phyloP scores from a whole-genome alignment of 1,139 yeast species.

The Debaryomycetaceae sp. region DNA sequence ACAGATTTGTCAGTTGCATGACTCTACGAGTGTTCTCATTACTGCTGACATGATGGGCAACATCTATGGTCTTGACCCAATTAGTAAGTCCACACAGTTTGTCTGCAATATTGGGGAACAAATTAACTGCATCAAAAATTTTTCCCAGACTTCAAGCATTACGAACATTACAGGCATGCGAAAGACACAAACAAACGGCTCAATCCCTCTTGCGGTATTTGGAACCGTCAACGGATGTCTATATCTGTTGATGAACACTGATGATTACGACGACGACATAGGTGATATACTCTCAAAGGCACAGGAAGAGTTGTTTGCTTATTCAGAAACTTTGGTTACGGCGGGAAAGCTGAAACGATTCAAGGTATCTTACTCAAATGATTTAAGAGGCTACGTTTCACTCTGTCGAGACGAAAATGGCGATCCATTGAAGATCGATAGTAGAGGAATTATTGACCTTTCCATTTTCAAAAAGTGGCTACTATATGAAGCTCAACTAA shows the following conservation, averaged over 20 bases:
- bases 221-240: conserved; percentile 40
- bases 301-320: conserved; percentile 13
- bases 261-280: conserved; percentile 22
- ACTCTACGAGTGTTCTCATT: conserved; percentile 7
- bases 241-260: conserved; percentile 19
- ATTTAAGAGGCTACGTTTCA: neutral
- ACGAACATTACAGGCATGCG: neutral
- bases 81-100: conserved; percentile 4
- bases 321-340: conserved; percentile 6
- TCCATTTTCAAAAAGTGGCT: conserved; percentile 17
- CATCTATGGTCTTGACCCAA: conserved; percentile 10
- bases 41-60: conserved; percentile 34
- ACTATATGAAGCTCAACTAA: neutral
- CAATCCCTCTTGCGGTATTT: conserved; percentile 16
- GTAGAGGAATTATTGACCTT: conserved; percentile 15
- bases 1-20: neutral
- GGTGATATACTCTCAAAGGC: conserved; percentile 10
- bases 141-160: conserved; percentile 3
- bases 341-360: neutral
- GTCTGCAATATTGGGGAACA: conserved; percentile 31
- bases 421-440: conserved; percentile 1
- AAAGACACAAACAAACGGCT: neutral
- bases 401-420: conserved; percentile 3
- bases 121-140: conserved; percentile 21
- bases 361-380: neutral